A percentile compares a stretch with the other conserved stretches of the same genome.
These are phyloP conservation scores for Turnera subulata DNA, from an alignment of 345 rosid genomes.

Conservation along the genomic window DNA sequence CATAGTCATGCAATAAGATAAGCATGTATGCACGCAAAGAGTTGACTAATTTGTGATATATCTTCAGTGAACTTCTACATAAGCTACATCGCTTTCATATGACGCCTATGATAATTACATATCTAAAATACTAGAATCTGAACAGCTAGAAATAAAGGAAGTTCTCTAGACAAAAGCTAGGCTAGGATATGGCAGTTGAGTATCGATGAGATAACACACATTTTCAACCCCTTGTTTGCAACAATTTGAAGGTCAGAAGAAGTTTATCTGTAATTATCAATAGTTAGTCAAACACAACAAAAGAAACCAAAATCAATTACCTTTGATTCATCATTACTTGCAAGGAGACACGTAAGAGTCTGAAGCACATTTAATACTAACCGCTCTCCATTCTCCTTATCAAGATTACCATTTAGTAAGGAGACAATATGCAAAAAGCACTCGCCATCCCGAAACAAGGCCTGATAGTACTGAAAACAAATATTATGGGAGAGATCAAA, in stretches of 20 bases:
- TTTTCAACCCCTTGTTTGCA: not conserved
- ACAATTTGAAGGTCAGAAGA: not conserved
- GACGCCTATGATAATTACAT: no score
- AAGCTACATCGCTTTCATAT: no score
- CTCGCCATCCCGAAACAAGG: slow-evolving; percentile 80
- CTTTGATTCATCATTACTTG: slow-evolving; percentile 83
- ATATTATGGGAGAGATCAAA: slow-evolving; percentile 19
- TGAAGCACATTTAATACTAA: slow-evolving; percentile 85
- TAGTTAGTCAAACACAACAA: not conserved
- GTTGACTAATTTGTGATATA: no score
- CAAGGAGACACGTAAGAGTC: slow-evolving; percentile 76
- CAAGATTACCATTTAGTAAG: slow-evolving; percentile 79
- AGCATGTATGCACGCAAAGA: no score
- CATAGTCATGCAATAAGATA: no score
- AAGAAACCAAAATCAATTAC: slow-evolving; percentile 31
- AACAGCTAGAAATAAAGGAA: no score
- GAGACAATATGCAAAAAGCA: slow-evolving; percentile 96
- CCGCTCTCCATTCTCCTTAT: slow-evolving; percentile 69
- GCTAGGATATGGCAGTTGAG: no score
- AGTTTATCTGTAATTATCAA: not conserved
- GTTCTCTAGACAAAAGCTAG: no score
- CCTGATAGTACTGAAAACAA: slow-evolving; percentile 75
- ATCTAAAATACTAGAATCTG: no score
- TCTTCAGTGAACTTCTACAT: no score
- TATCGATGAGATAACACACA: not conserved